These are phyloP conservation scores for Mediolabrus comicus DNA, from an alignment of 108 stramenopile species.

Conservation along the genomic window DNA sequence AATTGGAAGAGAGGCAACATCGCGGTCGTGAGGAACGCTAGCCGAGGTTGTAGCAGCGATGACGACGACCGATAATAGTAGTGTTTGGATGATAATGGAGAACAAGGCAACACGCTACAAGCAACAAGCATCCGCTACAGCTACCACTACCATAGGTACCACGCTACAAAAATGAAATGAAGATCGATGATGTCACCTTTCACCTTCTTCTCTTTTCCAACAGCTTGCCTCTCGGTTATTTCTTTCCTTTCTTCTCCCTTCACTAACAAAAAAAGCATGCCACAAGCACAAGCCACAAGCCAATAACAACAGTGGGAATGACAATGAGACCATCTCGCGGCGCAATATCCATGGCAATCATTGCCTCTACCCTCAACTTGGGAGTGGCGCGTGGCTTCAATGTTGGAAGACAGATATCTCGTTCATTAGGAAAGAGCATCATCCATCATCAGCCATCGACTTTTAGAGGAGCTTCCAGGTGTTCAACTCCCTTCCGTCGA, in stretches of 20 bases:
- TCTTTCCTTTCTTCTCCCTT: constrained; percentile 8
- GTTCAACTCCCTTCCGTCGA: neutral
- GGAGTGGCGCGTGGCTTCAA: constrained; percentile 34
- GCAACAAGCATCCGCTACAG: neutral
- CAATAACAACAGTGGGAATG: neutral
- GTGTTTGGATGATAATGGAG: neutral
- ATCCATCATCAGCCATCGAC: no score
- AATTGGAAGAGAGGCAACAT: neutral
- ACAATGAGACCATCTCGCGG: constrained; percentile 17
- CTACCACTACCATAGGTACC: no score
- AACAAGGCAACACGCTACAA: neutral
- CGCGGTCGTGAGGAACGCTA: neutral
- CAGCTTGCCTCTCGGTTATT: no score
- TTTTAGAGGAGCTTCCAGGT: neutral
- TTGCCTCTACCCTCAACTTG: constrained; percentile 17
- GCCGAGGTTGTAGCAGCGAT: neutral
- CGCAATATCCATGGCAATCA: constrained; percentile 30
- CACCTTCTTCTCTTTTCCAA: no score
- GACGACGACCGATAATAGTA: neutral
- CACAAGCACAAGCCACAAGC: no score
- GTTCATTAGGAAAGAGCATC: neutral
- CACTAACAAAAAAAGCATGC: constrained; percentile 4
- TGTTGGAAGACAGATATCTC: constrained; percentile 3
- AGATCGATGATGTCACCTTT: no score
- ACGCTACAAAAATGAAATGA: no score